Evolutionary conservation across 495 filamentous ascomycete species (phyloP).

Genomic region (Talaromyces adpressus): DNA sequence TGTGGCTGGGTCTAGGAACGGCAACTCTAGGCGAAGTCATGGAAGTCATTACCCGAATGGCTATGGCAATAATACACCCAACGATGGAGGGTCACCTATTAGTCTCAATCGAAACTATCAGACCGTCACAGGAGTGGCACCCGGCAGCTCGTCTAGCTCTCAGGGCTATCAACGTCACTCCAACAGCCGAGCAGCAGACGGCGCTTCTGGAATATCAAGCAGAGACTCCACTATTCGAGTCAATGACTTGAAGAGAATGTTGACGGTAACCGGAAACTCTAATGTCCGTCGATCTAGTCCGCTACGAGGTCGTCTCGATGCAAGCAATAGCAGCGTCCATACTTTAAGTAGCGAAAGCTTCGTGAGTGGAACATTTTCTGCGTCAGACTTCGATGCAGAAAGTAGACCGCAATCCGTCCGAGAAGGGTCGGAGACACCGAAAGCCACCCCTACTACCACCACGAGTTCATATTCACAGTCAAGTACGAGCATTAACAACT

Average conservation of each 20-base stretch:
- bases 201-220: slow-evolving; percentile 49
- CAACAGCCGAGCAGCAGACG: slow-evolving; percentile 28
- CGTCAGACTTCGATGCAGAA: slow-evolving; percentile 31
- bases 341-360: slow-evolving; percentile 42
- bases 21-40: slow-evolving; percentile 49
- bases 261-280: slow-evolving; percentile 43
- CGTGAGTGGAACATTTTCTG: slow-evolving; percentile 32
- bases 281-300: slow-evolving; percentile 31
- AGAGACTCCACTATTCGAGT: slow-evolving; percentile 68
- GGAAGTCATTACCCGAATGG: slow-evolving; percentile 47
- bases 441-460: slow-evolving; percentile 17
- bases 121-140: neutral
- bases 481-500: slow-evolving; percentile 4
- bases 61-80: slow-evolving; percentile 24
- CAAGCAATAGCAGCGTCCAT: slow-evolving; percentile 28
- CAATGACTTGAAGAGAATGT: slow-evolving; percentile 76
- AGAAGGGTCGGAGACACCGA: slow-evolving; percentile 30
- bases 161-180: slow-evolving; percentile 19
- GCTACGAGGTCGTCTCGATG: slow-evolving; percentile 28
- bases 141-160: slow-evolving; percentile 14
- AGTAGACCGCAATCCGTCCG: slow-evolving; percentile 20
- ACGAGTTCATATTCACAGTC: slow-evolving; percentile 4
- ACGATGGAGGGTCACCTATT: slow-evolving; percentile 17
- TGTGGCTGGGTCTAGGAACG: slow-evolving; percentile 64
- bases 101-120: slow-evolving; percentile 12